Evolutionary conservation across 2,329 filamentous ascomycete genomes (phyloP).

Genomic region (Neopestalotiopsis clavispora): DNA sequence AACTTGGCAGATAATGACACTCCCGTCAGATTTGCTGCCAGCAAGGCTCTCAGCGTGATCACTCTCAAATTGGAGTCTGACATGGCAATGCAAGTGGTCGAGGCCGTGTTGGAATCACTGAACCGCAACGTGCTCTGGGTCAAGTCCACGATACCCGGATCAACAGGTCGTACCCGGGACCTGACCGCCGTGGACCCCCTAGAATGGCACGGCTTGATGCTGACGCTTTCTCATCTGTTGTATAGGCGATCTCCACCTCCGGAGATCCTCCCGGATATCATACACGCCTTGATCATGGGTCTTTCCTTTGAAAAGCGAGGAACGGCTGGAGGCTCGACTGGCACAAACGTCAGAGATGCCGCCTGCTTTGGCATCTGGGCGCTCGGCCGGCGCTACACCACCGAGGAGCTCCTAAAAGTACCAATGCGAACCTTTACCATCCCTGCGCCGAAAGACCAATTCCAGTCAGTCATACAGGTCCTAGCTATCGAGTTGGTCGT

Average conservation of each 20-base stretch:
- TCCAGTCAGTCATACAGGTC: constrained; percentile 69
- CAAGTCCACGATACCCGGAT: constrained; percentile 40
- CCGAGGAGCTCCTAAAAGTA: constrained; percentile 73
- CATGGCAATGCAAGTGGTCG: constrained; percentile 86
- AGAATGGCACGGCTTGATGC: constrained; percentile 89
- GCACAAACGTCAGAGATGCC: constrained; percentile 90
- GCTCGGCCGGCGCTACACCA: constrained; percentile 84
- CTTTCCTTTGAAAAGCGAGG: constrained; percentile 89
- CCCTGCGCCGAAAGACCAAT: constrained; percentile 40
- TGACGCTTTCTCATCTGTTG: constrained; percentile 85
- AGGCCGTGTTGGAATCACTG: constrained; percentile 78
- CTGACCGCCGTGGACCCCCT: constrained; percentile 79
- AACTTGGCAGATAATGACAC: constrained; percentile 86
- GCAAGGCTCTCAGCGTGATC: constrained; percentile 89
- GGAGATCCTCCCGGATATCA: constrained; percentile 71
- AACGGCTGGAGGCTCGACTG: constrained; percentile 81
- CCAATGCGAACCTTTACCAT: constrained; percentile 50
- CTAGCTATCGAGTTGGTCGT: constrained; percentile 82
- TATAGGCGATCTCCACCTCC: constrained; percentile 83
- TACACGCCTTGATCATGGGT: constrained; percentile 78
- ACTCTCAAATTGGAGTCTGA: constrained; percentile 78
- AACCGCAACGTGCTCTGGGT: constrained; percentile 62
- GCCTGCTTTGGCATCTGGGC: constrained; percentile 98
- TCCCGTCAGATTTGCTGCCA: constrained; percentile 86
- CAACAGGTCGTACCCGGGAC: constrained; percentile 53